Percentiles rank a stretch among this genome's conserved stretches.
phyloP scores from a whole-genome alignment of 345 rosid genomes.

The Anacardium occidentale region DNA sequence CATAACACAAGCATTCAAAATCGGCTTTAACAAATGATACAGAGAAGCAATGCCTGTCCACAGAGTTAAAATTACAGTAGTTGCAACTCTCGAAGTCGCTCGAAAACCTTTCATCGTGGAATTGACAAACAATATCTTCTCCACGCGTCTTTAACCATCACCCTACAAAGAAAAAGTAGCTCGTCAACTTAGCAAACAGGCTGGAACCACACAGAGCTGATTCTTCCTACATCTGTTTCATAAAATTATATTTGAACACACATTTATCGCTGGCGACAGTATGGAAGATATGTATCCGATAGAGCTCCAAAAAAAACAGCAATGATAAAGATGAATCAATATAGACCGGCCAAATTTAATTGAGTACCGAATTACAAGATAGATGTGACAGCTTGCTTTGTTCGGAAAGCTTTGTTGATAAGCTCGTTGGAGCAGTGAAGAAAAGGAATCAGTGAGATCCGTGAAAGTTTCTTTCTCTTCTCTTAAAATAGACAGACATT shows the following conservation, averaged over 20 bases:
- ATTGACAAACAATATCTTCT: constrained; percentile 22
- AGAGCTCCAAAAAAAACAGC: background rate
- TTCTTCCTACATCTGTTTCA: background rate
- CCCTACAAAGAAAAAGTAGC: background rate
- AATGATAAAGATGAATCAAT: background rate
- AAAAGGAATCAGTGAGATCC: background rate
- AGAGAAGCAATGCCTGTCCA: constrained; percentile 57
- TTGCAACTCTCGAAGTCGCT: constrained; percentile 50
- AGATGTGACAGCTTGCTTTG: background rate
- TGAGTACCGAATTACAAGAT: background rate
- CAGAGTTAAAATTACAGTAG: constrained; percentile 41
- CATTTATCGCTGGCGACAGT: background rate
- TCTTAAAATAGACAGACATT: background rate
- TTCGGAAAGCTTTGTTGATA: constrained; percentile 6
- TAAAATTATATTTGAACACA: background rate
- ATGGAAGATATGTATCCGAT: background rate
- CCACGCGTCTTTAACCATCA: background rate
- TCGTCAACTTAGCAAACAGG: background rate
- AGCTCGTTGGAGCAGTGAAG: background rate
- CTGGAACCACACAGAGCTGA: background rate
- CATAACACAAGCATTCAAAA: constrained; percentile 81
- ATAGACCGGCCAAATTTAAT: background rate
- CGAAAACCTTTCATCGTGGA: constrained; percentile 42
- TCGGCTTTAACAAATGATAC: constrained; percentile 65
- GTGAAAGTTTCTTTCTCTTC: background rate